A percentile compares a stretch with the other conserved stretches of the same genome.
Evolutionary conservation across 495 filamentous ascomycete genomes (phyloP).

Genomic region (Cercophora sp.): DNA sequence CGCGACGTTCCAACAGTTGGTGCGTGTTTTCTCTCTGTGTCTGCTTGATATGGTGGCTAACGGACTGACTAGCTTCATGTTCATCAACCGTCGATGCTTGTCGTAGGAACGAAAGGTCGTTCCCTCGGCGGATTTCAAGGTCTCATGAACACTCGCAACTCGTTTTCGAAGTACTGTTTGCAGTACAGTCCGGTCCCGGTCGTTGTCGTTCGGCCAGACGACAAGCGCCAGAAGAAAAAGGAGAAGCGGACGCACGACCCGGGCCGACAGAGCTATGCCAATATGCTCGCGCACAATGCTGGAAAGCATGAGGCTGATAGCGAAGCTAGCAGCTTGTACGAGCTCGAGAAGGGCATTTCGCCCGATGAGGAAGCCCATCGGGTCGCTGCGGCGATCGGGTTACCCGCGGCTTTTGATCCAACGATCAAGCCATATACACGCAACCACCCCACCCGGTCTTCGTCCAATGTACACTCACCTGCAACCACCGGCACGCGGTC

Average conservation of each 20-base stretch:
- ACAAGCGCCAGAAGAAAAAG: constrained; percentile 90
- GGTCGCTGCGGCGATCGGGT: constrained; percentile 66
- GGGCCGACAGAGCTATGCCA: constrained; percentile 69
- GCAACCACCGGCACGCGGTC: constrained; percentile 21
- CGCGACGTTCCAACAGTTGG: constrained; percentile 88
- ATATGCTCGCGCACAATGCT: constrained; percentile 67
- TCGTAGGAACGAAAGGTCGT: constrained; percentile 88
- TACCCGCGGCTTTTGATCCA: constrained; percentile 56
- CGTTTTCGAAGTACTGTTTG: constrained; percentile 93
- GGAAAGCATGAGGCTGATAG: constrained; percentile 53
- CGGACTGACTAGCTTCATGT: constrained; percentile 67
- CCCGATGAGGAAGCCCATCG: constrained; percentile 64
- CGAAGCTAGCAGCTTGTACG: constrained; percentile 43
- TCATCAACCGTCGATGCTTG: constrained; percentile 90
- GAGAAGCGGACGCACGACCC: constrained; percentile 80
- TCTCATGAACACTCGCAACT: constrained; percentile 73
- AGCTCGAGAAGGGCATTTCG: constrained; percentile 43
- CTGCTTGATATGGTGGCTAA: background rate
- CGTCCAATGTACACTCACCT: constrained; percentile 23
- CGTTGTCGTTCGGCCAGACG: constrained; percentile 85
- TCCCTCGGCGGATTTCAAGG: constrained; percentile 85
- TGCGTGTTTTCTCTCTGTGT: constrained; percentile 37
- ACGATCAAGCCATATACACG: constrained; percentile 44
- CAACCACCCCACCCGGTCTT: constrained; percentile 28
- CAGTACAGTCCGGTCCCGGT: constrained; percentile 97